Base-by-base conservation (phyloP, 257 asterid species). In the Misopates orontium region DNA sequence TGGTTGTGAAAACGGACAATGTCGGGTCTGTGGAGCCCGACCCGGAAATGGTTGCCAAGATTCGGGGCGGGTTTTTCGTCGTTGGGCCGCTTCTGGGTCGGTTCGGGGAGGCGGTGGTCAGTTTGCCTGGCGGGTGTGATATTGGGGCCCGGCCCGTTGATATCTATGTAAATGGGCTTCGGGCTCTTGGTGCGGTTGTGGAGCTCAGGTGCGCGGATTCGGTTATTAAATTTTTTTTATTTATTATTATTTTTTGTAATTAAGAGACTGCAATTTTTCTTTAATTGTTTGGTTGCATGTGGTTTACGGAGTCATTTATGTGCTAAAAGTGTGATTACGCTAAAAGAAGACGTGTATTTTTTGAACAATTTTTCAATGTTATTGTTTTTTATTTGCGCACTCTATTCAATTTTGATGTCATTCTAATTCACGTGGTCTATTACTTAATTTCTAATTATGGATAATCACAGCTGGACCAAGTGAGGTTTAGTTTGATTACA, bases 61-160 rank as follows among this genome's bases (percentile, higher is more conserved):
- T 77, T 41, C 70, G 84, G 16, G 83, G 83, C 23, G 81, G 82
- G 16, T 75, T 81, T 19, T 75, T 81, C 14, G 82, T 78, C 1
- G 11, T 81, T 3, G 86, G 86, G 13, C 81, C 83, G 1, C 63
- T 81, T 45, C 18, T 81, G 52, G 83, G 68, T 54, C 61, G 80
- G 17, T 81, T 75, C 50, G 86, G 86, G 4, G 73, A 75, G 60
- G 83, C 86, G 6, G 64, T 32, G 41, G 77, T 79, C 1, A 75
- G 56, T 12, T 59, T 79, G 6, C 82, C 84, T 0, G 82, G 84
- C 18, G 87, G 82, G 1, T 81, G 87, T 45, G 71, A 73, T 40
- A 78, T 81, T 24, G 87, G 87, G 24, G 56, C 80, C 68, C 78
- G 84, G 24, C 84, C 87, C 3, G 48, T 81, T 10, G 80, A 78